phyloP scores from a whole-genome alignment of 2,329 filamentous ascomycete species.

The Teratosphaeria destructans region DNA sequence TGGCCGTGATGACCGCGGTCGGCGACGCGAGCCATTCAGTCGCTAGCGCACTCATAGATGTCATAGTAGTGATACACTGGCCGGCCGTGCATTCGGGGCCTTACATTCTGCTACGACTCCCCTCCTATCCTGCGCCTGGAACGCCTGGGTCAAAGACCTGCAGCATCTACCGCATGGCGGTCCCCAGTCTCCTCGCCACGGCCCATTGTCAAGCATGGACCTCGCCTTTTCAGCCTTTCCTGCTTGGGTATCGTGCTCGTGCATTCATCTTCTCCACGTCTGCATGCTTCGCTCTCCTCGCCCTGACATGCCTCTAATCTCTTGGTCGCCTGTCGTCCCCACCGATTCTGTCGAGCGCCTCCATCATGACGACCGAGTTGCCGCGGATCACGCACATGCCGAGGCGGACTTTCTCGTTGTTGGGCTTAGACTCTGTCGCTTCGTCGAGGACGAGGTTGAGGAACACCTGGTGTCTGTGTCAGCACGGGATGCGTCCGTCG shows the following conservation, averaged over 20 bases:
- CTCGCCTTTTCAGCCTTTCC: neutral
- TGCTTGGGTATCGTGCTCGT: neutral
- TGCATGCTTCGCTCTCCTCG: neutral
- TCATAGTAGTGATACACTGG: neutral
- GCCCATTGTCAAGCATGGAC: no score
- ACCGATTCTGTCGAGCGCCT: constrained; percentile 39
- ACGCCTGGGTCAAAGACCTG: neutral
- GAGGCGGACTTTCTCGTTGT: constrained; percentile 78
- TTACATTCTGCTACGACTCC: neutral
- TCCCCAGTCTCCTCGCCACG: neutral
- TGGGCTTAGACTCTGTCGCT: constrained; percentile 85
- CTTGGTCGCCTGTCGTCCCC: constrained; percentile 18
- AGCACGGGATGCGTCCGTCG: neutral
- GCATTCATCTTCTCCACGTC: neutral
- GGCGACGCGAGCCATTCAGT: neutral
- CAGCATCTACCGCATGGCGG: neutral
- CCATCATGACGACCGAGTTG: constrained; percentile 97
- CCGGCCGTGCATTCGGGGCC: neutral
- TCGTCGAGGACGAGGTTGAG: constrained; percentile 97
- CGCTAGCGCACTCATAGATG: neutral
- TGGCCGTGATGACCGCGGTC: no score
- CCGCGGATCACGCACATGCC: constrained; percentile 75
- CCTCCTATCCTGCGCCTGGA: neutral
- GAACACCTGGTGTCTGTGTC: constrained; percentile 66
- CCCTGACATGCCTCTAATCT: neutral